A percentile compares a stretch with the other conserved stretches of the same genome.
phyloP scores from a whole-genome alignment of 1,284 basidiomycete genomes.

The Agaricales sp. region DNA sequence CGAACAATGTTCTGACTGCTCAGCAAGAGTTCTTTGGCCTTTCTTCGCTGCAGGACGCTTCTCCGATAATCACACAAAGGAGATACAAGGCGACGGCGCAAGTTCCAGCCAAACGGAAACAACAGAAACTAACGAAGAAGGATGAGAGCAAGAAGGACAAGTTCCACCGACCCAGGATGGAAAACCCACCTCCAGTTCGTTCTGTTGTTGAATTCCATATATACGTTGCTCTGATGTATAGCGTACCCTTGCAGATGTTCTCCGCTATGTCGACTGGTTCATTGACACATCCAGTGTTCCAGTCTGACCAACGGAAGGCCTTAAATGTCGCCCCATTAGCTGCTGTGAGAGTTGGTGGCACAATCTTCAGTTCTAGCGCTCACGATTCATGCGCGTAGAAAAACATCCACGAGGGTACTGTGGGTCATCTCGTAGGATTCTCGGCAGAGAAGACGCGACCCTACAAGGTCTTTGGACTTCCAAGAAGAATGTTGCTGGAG shows the following conservation, averaged over 20 bases:
- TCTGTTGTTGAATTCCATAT: background rate
- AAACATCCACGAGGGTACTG: slow-evolving; percentile 22
- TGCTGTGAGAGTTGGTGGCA: slow-evolving; percentile 22
- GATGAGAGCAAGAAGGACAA: background rate
- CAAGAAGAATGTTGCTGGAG: slow-evolving; percentile 54
- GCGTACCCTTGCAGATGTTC: slow-evolving; percentile 23
- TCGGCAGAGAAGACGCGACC: slow-evolving; percentile 34
- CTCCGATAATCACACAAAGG: background rate
- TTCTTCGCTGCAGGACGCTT: background rate
- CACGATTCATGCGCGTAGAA: slow-evolving; percentile 18
- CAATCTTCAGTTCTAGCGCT: background rate
- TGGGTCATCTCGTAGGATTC: slow-evolving; percentile 34
- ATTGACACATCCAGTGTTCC: slow-evolving; percentile 25
- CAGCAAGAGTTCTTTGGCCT: background rate
- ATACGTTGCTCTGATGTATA: background rate
- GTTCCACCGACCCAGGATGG: background rate
- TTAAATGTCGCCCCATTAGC: slow-evolving; percentile 28
- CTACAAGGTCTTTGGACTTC: slow-evolving; percentile 51
- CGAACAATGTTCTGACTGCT: background rate
- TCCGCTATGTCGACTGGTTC: slow-evolving; percentile 23
- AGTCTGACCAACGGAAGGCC: slow-evolving; percentile 16
- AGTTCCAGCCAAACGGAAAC: background rate
- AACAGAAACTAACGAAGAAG: background rate
- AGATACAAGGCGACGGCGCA: background rate
- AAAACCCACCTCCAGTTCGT: background rate